Evolutionary conservation across 2,329 filamentous ascomycete species (phyloP), one percentile per base, ranked within the genome.

Genomic region (Sarocladiaceae sp.): DNA sequence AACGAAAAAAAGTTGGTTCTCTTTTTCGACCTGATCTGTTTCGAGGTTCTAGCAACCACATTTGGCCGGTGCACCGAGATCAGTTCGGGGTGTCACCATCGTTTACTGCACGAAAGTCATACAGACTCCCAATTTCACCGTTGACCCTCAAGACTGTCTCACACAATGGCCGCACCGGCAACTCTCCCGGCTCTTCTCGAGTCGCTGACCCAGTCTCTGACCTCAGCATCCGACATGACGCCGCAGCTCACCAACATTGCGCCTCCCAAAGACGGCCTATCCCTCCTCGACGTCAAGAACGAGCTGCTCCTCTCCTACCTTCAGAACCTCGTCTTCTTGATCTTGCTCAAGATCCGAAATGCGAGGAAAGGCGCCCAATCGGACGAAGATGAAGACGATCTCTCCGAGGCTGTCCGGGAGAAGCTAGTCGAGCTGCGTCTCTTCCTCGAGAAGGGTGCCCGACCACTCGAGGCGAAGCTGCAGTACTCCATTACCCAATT

Each of bases 401-500:
- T 82, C 37, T 77, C 85, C 40, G 61, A 66, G 24, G 74, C 83
- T 2, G 82, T 90, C 0, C 83, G 93, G 2, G 83, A 83, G 53
- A 95, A 95, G 59, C 74, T 98, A n/a, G 81, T 90, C 15, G 89
- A 95, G 63, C 71, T 96, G 43, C 80, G 91, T n/a, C 73, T 96
- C 1, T 97, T 94, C 60, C 72, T 98, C 1, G 94, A 98, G 58
- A 89, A 89, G 60, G 94, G 93, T 52, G 86, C 95, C 3, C 81
- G 87, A 13, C 93, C 93, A 0, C 68, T 97, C 13, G 94, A 98
- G 65, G 84, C 85, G 53, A 86, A 90, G 55, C 68, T 98, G 49
- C 91, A 89, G 53, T 98, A 96, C 65, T 90, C 96, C 61, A 88
- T 98, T 56, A 91, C 97, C 64, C 93, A 95, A 59, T 89, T 96